A percentile compares a stretch with the other conserved stretches of the same genome.
Conservation (phyloP, 371 early-diverging fungal species). For the Apophysomyces variabilis region DNA sequence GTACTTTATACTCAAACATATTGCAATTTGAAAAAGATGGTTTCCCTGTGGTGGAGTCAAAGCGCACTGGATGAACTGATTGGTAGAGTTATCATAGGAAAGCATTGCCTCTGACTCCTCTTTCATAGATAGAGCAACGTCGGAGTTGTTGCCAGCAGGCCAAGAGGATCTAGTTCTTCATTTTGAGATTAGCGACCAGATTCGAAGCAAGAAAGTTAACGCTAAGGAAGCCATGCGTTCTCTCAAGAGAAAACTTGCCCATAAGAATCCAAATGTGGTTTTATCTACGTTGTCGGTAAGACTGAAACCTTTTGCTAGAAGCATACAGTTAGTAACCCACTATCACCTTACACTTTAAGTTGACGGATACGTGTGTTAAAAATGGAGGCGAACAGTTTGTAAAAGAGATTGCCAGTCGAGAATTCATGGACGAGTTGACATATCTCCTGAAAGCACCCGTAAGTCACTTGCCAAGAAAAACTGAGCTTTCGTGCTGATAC, state of each 20-base stretch:
- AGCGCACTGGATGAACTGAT: conserved; percentile 51
- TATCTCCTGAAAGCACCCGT: conserved; percentile 71
- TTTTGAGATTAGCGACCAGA: conserved; percentile 92
- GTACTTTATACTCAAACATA: not conserved
- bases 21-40: conserved; percentile 16
- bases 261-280: conserved; percentile 94
- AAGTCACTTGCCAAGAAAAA: conserved; percentile 35
- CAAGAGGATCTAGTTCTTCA: conserved; percentile 82
- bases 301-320: not conserved
- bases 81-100: conserved; percentile 23
- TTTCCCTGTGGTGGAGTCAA: conserved; percentile 52
- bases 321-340: not conserved
- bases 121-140: conserved; percentile 79
- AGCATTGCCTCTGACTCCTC: not conserved
- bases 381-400: conserved; percentile 92
- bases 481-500: not conserved
- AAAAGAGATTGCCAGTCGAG: conserved; percentile 86
- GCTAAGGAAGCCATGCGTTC: conserved; percentile 80
- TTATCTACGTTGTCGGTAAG: conserved; percentile 85
- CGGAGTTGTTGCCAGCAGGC: conserved; percentile 86
- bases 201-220: conserved; percentile 84
- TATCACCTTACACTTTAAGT: conserved; percentile 38
- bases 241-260: conserved; percentile 78
- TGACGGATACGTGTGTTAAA: conserved; percentile 93
- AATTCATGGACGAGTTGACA: conserved; percentile 87